Percentiles rank a stretch among this genome's conserved stretches.
phyloP scores from a whole-genome alignment of 1,284 basidiomycete genomes.

The Coriolopsis trogii region DNA sequence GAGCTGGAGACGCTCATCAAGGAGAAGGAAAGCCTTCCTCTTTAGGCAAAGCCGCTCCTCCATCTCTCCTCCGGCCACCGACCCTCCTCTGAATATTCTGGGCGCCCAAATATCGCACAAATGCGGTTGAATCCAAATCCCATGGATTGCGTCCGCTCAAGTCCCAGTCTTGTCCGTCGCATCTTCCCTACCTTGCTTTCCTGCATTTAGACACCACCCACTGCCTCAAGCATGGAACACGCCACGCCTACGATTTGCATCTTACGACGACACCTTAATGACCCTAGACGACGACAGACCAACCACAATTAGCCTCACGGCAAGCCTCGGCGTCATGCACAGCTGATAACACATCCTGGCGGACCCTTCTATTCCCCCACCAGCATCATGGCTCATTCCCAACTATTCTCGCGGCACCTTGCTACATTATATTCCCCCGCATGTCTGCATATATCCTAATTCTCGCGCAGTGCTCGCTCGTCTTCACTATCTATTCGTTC shows the following conservation, averaged over 20 bases:
- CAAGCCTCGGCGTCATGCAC: no score
- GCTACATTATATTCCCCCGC: conserved; percentile 13
- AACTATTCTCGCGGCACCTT: not conserved
- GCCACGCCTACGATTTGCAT: conserved; percentile 12
- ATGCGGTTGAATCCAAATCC: no score
- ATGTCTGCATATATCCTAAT: conserved; percentile 28
- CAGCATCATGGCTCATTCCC: no score
- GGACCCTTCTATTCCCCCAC: no score
- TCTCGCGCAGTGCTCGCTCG: conserved; percentile 17
- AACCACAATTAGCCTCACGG: no score
- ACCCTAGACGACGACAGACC: conserved; percentile 15
- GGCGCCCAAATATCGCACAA: no score
- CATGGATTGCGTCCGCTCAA: not conserved
- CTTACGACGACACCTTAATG: conserved; percentile 21
- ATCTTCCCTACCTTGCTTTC: not conserved
- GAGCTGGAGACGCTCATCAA: conserved; percentile 32
- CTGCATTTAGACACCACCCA: conserved; percentile 17
- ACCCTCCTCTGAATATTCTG: no score
- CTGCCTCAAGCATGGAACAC: conserved; percentile 1
- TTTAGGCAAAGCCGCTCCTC: conserved; percentile 20
- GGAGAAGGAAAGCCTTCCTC: conserved; percentile 34
- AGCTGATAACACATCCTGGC: no score
- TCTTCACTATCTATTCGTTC: conserved; percentile 20
- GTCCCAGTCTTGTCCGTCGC: not conserved
- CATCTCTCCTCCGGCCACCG: not conserved